Evolutionary conservation across 169 alveolate species (phyloP).

Genomic region (Plasmodium gaboni): DNA sequence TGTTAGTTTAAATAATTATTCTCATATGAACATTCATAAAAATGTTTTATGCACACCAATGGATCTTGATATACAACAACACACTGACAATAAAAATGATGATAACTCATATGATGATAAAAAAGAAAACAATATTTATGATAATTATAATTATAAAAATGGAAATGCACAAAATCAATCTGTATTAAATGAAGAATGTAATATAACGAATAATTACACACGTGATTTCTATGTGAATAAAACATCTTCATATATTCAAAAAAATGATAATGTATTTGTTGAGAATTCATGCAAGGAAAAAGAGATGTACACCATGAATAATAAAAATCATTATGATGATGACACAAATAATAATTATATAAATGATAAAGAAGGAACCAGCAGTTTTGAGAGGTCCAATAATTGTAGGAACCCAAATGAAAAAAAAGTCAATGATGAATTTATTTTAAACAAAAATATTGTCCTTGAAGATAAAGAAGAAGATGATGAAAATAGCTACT

Average conservation of each 20-base stretch:
- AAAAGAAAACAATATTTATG: background rate
- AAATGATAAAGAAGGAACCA: background rate
- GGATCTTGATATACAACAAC: background rate
- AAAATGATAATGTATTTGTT: too few relatives aligned
- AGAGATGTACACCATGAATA: background rate
- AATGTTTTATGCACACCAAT: background rate
- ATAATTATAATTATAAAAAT: too few relatives aligned
- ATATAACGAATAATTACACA: too few relatives aligned
- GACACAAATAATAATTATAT: background rate
- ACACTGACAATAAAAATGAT: background rate
- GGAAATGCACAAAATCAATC: too few relatives aligned
- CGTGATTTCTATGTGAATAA: too few relatives aligned
- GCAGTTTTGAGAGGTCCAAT: background rate
- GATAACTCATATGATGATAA: background rate
- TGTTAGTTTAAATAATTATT: conserved; percentile 26
- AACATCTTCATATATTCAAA: too few relatives aligned
- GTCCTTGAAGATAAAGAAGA: background rate
- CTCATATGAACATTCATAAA: conserved; percentile 12
- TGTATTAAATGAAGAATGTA: too few relatives aligned
- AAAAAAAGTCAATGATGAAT: background rate
- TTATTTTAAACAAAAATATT: background rate
- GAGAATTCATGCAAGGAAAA: too few relatives aligned
- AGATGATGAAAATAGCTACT: background rate
- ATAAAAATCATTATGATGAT: background rate
- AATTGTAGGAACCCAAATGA: too few relatives aligned